Percentiles rank a stretch among this genome's conserved stretches.
These are phyloP conservation scores for Cucurbita moschata DNA, from an alignment of 306 rosid species.

Conservation along the genomic window DNA sequence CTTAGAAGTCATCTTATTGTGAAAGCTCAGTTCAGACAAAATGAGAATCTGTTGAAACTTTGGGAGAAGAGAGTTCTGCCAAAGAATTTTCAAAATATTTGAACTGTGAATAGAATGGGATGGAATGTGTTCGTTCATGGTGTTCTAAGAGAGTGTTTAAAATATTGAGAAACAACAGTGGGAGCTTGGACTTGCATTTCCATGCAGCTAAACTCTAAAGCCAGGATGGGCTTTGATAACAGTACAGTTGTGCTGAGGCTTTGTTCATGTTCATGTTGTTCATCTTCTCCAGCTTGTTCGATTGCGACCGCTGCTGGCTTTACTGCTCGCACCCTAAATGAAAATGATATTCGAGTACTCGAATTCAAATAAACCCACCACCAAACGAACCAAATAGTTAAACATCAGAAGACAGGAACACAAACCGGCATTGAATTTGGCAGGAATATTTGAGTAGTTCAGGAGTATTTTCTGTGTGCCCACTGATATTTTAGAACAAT, in stretches of 20 bases:
- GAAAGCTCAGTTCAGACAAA: neutral
- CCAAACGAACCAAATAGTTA: neutral
- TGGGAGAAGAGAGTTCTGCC: neutral
- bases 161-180: slow-evolving; percentile 23
- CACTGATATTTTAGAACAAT: slow-evolving; percentile 38
- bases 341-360: neutral
- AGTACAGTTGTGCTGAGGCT: slow-evolving; percentile 33
- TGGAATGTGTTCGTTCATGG: slow-evolving; percentile 9
- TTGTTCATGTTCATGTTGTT: slow-evolving; percentile 14
- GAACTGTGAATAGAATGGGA: neutral
- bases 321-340: slow-evolving; percentile 58
- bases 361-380: neutral
- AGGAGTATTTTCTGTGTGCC: slow-evolving; percentile 45
- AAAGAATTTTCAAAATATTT: neutral
- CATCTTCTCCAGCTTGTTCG: slow-evolving; percentile 2
- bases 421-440: slow-evolving; percentile 65
- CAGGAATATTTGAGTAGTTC: slow-evolving; percentile 81
- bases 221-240: slow-evolving; percentile 71
- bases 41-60: neutral
- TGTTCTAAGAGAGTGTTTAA: slow-evolving; percentile 20
- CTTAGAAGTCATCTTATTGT: neutral
- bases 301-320: slow-evolving; percentile 38
- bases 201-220: slow-evolving; percentile 65
- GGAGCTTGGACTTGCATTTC: slow-evolving; percentile 89
- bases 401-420: neutral